Conservation (phyloP, 2,329 filamentous ascomycete species). For the Cladosporium sp. region DNA sequence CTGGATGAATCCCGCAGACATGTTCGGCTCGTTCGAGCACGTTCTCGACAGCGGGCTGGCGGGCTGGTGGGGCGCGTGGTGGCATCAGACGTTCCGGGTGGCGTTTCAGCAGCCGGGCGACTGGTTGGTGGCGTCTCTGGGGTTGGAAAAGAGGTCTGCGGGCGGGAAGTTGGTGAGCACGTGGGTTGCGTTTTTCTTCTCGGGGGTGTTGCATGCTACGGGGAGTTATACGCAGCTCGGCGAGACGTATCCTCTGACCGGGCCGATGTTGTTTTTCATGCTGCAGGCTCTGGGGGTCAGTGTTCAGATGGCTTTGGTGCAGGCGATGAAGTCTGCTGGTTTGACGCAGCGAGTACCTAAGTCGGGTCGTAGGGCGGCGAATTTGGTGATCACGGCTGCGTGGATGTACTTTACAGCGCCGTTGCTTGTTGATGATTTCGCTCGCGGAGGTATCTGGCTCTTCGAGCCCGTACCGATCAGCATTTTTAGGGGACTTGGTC, state of each 20-base stretch:
- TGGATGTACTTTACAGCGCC: constrained; percentile 68
- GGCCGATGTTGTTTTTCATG: constrained; percentile 65
- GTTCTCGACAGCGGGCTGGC: constrained; percentile 67
- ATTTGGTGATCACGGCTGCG: constrained; percentile 56
- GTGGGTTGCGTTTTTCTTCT: constrained; percentile 59
- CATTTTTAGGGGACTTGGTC: constrained; percentile 60
- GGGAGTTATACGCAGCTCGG: constrained; percentile 67
- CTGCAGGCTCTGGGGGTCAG: constrained; percentile 64
- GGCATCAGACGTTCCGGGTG: constrained; percentile 86
- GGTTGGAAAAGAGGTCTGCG: constrained; percentile 30
- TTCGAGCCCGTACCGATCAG: constrained; percentile 80
- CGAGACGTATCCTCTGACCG: constrained; percentile 51
- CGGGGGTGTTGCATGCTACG: constrained; percentile 64
- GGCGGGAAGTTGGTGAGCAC: constrained; percentile 39
- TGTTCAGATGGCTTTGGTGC: constrained; percentile 48
- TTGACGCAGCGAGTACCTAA: constrained; percentile 39
- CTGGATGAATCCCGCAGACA: constrained; percentile 57
- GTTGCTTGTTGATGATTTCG: constrained; percentile 72
- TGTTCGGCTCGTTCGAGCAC: constrained; percentile 49
- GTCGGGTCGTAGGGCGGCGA: constrained; percentile 49
- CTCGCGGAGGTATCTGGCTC: constrained; percentile 69
- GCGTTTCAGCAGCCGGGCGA: constrained; percentile 61
- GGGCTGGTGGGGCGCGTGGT: constrained; percentile 81
- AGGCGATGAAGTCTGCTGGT: constrained; percentile 32
- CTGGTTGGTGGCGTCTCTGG: constrained; percentile 38